These are phyloP conservation scores for Arachnopeziza araneosa DNA, from an alignment of 2,329 filamentous ascomycete genomes.

Conservation along the genomic window DNA sequence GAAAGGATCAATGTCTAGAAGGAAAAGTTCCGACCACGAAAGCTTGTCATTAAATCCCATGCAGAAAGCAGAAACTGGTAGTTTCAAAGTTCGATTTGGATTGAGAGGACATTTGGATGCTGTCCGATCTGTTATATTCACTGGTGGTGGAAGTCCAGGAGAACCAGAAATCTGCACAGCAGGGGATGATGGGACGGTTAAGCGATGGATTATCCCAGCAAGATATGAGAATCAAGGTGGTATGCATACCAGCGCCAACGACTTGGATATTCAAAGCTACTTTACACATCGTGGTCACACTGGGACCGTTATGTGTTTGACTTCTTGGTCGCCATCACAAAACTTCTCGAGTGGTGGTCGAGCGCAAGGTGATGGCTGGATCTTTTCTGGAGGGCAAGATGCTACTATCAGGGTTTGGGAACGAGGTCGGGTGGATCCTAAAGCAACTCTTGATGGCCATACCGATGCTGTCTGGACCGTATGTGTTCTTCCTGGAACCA, in stretches of 20 bases:
- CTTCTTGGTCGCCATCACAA: slow-evolving; percentile 80
- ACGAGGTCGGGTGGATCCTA: slow-evolving; percentile 86
- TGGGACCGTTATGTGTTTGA: slow-evolving; percentile 81
- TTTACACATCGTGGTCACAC: slow-evolving; percentile 93
- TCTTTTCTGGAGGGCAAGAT: slow-evolving; percentile 96
- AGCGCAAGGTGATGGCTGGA: slow-evolving; percentile 90
- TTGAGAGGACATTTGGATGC: slow-evolving; percentile 90
- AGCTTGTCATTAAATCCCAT: slow-evolving; percentile 43
- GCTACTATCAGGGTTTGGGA: slow-evolving; percentile 94
- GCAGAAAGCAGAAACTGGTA: slow-evolving; percentile 63
- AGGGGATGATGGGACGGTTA: slow-evolving; percentile 92
- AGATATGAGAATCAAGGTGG: slow-evolving; percentile 60
- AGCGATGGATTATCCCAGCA: slow-evolving; percentile 89
- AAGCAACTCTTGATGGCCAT: slow-evolving; percentile 89
- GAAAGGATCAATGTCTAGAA: slow-evolving; percentile 71
- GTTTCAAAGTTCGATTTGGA: slow-evolving; percentile 89
- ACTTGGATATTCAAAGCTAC: slow-evolving; percentile 86
- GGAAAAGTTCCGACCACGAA: slow-evolving; percentile 65
- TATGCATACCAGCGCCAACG: slow-evolving; percentile 45
- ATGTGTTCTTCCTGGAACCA: slow-evolving; percentile 81
- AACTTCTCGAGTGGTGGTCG: slow-evolving; percentile 87
- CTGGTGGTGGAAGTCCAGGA: slow-evolving; percentile 87
- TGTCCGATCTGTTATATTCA: slow-evolving; percentile 92
- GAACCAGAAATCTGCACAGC: slow-evolving; percentile 97
- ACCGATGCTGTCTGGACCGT: slow-evolving; percentile 95